phyloP scores from a whole-genome alignment of 495 filamentous ascomycete genomes.

The Neurospora sp. region DNA sequence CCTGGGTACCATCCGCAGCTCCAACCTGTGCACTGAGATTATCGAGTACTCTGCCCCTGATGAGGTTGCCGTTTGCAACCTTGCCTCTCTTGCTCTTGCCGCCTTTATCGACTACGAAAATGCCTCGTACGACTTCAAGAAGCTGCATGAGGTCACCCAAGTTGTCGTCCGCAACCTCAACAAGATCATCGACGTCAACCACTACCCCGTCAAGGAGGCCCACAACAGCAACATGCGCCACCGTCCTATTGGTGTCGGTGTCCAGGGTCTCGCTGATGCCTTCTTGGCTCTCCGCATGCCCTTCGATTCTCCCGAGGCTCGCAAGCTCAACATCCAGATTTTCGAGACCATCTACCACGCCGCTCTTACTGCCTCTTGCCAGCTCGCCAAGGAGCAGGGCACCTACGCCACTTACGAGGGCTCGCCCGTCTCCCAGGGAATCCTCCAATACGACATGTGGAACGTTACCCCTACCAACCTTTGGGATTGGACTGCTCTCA shows the following conservation, averaged over 20 bases:
- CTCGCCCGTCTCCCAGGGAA: conserved; percentile 88
- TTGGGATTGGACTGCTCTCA: conserved; percentile 91
- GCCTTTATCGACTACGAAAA: conserved; percentile 75
- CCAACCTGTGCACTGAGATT: conserved; percentile 97
- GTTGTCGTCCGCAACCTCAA: conserved; percentile 89
- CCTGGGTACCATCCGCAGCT: conserved; percentile 92
- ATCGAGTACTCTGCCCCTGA: conserved; percentile 94
- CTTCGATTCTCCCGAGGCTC: conserved; percentile 90
- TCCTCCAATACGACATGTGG: conserved; percentile 99
- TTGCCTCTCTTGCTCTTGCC: conserved; percentile 87
- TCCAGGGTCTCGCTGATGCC: conserved; percentile 96
- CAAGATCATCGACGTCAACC: conserved; percentile 94
- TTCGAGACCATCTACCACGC: conserved; percentile 99
- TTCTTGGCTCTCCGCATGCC: conserved; percentile 95
- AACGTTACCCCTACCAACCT: conserved; percentile 82
- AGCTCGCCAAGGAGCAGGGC: conserved; percentile 73
- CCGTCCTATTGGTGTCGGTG: conserved; percentile 87
- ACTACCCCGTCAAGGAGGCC: conserved; percentile 93
- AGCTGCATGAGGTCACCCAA: conserved; percentile 84
- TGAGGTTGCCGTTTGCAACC: conserved; percentile 97
- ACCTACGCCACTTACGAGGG: conserved; percentile 85
- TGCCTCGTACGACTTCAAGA: conserved; percentile 84
- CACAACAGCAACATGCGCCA: conserved; percentile 90
- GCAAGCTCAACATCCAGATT: conserved; percentile 91
- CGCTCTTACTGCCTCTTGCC: conserved; percentile 77